Evolutionary conservation across 2,329 filamentous ascomycete genomes (phyloP), one percentile per base, ranked within the genome.

Genomic region (Epichloe elymi): DNA sequence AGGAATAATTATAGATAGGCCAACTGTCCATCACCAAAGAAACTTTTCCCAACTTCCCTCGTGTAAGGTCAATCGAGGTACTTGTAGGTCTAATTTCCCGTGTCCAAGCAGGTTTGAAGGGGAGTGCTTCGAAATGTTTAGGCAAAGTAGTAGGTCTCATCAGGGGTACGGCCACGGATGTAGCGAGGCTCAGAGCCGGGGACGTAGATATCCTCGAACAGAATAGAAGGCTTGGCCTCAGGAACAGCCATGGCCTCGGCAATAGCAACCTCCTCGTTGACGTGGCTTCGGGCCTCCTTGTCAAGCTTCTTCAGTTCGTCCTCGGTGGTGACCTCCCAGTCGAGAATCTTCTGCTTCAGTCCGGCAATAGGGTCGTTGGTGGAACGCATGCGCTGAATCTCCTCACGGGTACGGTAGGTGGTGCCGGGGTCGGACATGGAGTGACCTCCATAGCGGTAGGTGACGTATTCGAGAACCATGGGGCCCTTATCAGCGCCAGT

Each of bases 361-460:
- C 93, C 93, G 63, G 90, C 89, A 66, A 98, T 98, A 60, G 93
- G 89, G 74, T 98, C 93, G 74, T 97, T 88, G 74, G 93, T 98
- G 63, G 86, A 94, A 65, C 93, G 88, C 93, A 98, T 98, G 71
- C 91, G 90, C 79, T 96, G 91, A 67, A 98, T 95, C 76, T 98
- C 93, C 78, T 98, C 93, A 73, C 93, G 89, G 61, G 91, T 96
- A 71, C 90, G 86, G 85, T 98, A 98, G 63, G 93, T 97, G 70
- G 93, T 98, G 70, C 93, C 93, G 54, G 93, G 93, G 72, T 98
- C 93, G 66, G 91, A 97, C 93, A 98, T 98, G 74, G 89, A 96
- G 84, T 98, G 93, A 61, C 93, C 93, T 69, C 93, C 93, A 71
- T 98, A 98, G 65, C 93, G 83, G 85, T 98, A 98, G 63, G 93